Evolutionary conservation across 139 green algal species (phyloP).

Genomic region (Chlorella ohadii): DNA sequence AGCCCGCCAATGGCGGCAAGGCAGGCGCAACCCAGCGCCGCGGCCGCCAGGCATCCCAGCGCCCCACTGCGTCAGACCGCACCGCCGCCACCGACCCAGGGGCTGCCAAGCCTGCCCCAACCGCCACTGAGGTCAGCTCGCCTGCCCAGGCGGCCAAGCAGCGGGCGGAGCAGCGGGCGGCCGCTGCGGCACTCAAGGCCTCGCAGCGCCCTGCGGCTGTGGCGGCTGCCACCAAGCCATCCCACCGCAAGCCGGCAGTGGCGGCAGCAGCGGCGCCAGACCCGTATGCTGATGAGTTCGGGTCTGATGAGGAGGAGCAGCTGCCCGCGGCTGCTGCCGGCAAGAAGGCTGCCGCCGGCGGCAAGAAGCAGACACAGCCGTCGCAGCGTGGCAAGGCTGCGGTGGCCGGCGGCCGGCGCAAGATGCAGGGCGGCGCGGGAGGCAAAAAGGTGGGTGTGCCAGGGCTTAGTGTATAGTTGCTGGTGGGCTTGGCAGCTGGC

Average conservation of each 20-base stretch:
- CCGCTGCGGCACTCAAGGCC: neutral
- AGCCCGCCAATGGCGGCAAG: neutral
- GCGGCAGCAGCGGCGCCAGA: neutral
- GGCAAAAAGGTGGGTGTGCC: no score
- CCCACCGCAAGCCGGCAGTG: neutral
- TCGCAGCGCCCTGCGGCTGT: neutral
- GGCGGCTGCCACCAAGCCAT: no score
- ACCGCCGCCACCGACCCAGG: neutral
- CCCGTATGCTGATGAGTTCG: neutral
- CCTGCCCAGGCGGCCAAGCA: neutral
- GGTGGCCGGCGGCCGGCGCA: no score
- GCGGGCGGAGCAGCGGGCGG: neutral
- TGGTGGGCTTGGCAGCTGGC: no score
- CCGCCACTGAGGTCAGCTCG: conserved; percentile 3
- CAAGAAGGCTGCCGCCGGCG: neutral
- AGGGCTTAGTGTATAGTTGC: no score
- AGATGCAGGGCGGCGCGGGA: no score
- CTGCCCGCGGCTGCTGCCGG: neutral
- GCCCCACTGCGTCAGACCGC: neutral
- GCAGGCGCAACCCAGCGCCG: neutral
- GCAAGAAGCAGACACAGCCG: neutral
- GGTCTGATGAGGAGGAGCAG: neutral
- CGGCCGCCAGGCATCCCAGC: neutral
- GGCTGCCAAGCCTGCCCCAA: neutral
- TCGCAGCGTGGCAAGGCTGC: neutral